Evolutionary conservation across 2,329 filamentous ascomycete genomes (phyloP), one percentile per base, ranked within the genome.

Genomic region (Ploettnerulaceae sp.): DNA sequence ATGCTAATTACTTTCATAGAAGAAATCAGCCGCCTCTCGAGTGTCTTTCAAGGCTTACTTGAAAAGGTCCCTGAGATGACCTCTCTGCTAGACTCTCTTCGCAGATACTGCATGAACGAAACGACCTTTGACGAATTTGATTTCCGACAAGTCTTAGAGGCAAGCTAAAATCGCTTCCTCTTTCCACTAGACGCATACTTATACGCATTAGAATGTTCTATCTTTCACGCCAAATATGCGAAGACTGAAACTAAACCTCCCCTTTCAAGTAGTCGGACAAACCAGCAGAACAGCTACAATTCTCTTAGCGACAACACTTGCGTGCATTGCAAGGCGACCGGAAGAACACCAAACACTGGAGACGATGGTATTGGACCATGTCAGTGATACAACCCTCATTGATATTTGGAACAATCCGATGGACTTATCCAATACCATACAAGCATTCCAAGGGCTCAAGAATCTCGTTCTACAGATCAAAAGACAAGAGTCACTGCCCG

Each of bases 291-390:
- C 72, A 33, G 68, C 72, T 14, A 77, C 73, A 7, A 67, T 73
- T 53, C 69, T 77, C n/a, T 62, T 77, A 12, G 73, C 72, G 41
- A 76, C 74, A 46, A 74, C 70, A 3, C 62, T 77, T 47, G 72
- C 73, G 50, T 71, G 70, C 3, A 63, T 77, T 40, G 69, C 69
- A 3, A 60, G 64, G 22, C 67, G 74, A 5, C 65, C 67, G 1
- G 68, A 73, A 45, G 72, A 73, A 45, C 67, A 68, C 41, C 61
- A 62, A 24, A 46, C 58, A 2, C 64, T 77, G 3, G 67, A 69
- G 52, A 69, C 69, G 0, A 58, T 77, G 29, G 72, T 76, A 1
- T 52, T 77, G 2, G 74, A 77, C 49, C 73, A 75, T 40, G 61
- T 77, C 39, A 70, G 69, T 5, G 73, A 76, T 49, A 65, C 68